A percentile compares a stretch with the other conserved stretches of the same genome.
Conservation (phyloP, 2,329 filamentous ascomycete species). For the Acephala macrosclerotiorum region DNA sequence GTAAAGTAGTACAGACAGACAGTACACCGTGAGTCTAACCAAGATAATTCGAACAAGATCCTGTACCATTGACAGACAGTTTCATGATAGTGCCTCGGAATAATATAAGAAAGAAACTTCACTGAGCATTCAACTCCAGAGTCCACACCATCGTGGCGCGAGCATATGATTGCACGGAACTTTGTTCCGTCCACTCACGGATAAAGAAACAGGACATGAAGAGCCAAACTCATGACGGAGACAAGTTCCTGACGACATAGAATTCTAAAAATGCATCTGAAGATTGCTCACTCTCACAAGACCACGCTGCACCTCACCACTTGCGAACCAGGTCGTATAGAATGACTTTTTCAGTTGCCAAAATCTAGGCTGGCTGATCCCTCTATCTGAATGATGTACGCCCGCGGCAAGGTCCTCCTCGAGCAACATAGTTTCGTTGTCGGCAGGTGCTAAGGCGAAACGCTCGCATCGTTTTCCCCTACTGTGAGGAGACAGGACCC, state of each 20-base stretch:
- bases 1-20: too few species aligned
- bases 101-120: background rate
- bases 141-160: background rate
- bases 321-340: background rate
- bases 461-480: background rate
- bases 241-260: background rate
- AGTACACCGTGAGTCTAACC: too few species aligned
- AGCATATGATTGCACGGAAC: conserved; percentile 3
- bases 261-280: background rate
- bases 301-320: background rate
- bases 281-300: background rate
- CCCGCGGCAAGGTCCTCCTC: background rate
- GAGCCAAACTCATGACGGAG: background rate
- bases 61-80: background rate
- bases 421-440: background rate
- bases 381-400: background rate
- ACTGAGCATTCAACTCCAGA: background rate
- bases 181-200: background rate
- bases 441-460: background rate
- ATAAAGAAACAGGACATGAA: background rate
- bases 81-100: background rate
- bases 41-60: too few species aligned
- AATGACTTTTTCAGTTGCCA: background rate
- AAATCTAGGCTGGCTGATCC: background rate
- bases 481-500: background rate